Evolutionary conservation across 768 basidiomycete genomes (phyloP).

Genomic region (Russula emetica): DNA sequence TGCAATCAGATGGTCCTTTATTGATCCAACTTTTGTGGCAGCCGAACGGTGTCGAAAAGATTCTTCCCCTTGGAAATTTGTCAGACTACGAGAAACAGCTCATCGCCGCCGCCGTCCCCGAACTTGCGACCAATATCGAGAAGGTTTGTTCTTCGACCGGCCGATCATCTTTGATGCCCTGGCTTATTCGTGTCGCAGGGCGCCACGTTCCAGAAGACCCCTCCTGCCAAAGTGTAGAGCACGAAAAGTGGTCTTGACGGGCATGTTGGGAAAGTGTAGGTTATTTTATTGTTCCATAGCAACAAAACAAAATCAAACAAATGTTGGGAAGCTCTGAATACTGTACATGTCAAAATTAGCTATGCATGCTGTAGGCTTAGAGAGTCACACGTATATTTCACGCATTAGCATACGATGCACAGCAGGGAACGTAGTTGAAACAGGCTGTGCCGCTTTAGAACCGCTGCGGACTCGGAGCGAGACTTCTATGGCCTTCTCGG

Average conservation of each 20-base stretch:
- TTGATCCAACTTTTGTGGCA: constrained; percentile 34
- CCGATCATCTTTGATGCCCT: neutral
- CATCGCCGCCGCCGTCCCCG: constrained; percentile 74
- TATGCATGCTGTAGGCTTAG: neutral
- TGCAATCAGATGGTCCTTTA: neutral
- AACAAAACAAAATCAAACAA: constrained; percentile 6
- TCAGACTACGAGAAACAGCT: constrained; percentile 70
- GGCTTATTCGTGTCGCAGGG: constrained; percentile 11
- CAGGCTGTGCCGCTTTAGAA: too few relatives aligned
- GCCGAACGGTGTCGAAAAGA: constrained; percentile 78
- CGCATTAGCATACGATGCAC: too few relatives aligned
- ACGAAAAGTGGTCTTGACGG: neutral
- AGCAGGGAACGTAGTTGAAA: too few relatives aligned
- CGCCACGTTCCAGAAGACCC: constrained; percentile 20
- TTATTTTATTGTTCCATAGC: neutral
- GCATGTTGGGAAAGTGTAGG: neutral
- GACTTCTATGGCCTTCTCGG: too few relatives aligned
- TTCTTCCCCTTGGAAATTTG: constrained; percentile 73
- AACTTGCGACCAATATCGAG: constrained; percentile 68
- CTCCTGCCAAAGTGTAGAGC: constrained; percentile 21
- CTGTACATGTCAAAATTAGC: neutral
- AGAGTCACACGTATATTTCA: neutral
- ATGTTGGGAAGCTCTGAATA: neutral
- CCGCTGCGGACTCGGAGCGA: too few relatives aligned
- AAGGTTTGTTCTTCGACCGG: constrained; percentile 43